Evolutionary conservation across 371 early-diverging fungal genomes (phyloP), one percentile per base, ranked within the genome.

Genomic region (Mortierella sp.): DNA sequence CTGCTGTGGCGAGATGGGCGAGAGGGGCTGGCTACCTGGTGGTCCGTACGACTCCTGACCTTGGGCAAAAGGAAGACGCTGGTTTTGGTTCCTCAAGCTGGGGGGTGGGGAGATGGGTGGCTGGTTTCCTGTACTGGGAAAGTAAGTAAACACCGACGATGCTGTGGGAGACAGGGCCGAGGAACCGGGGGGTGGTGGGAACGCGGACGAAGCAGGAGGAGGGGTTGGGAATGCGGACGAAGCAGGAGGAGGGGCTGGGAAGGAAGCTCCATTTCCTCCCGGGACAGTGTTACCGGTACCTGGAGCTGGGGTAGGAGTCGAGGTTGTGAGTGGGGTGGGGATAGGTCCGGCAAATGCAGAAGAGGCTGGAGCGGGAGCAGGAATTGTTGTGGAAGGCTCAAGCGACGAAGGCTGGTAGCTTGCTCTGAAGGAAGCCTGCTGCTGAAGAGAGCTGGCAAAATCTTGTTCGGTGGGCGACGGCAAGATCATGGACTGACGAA

Each of bases 61-160:
- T 42, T 76, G 79, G 21, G 50, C 24, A 44, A 63, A 76, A 1
- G 74, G 80, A 38, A 57, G 45, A 10, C 70, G 74, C 68, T 70
- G 71, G 71, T 48, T 71, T 11, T 3, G 31, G 34, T 57, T 72
- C 31, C 82, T 79, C 77, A 77, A 38, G 60, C 82, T 85, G 3
- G 85, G 81, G 3, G 85, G 85, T 16, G 85, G 85, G 0, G 85
- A 85, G 42, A 85, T 85, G 31, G 85, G 85, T 5, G 82, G 80
- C 55, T 85, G 85, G 72, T 78, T 84, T 54, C 85, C 85, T 11
- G 77, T 34, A 19, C 78, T 82, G 7, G 81, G 85, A 50, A 85
- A 85, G 78, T 81, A 85, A 6, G 77, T 74, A 71, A 70, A 85
- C 72, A 77, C 72, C 1, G 77, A 71, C 13, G 74, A 14, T 0